Evolutionary conservation across 208 protist species (phyloP).

Genomic region (Perkinsela sp.): DNA sequence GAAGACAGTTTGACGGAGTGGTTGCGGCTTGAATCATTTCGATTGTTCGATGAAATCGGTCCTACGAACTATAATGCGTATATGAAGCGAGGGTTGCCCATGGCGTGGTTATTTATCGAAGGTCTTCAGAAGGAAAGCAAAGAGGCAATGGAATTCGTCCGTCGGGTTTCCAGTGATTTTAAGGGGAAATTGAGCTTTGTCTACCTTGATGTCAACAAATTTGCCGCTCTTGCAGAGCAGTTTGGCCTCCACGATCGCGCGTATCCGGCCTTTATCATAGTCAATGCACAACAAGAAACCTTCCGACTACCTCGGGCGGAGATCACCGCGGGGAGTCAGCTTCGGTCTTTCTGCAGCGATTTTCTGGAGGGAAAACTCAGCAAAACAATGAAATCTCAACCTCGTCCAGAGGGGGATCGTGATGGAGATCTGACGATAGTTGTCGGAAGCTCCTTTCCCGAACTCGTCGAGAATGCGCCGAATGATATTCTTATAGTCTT

Average conservation of each 20-base stretch:
- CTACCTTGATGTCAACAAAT: conserved; percentile 29
- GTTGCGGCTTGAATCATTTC: conserved; percentile 12
- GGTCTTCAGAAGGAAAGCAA: conserved; percentile 6
- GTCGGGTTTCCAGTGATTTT: conserved; percentile 23
- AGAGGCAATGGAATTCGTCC: conserved; percentile 9
- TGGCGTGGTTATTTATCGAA: conserved; percentile 31
- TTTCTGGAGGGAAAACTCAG: conserved; percentile 3
- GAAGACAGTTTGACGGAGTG: conserved; percentile 15
- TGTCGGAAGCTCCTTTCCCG: conserved; percentile 6
- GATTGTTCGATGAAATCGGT: conserved; percentile 29
- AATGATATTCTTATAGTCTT: conserved; percentile 21
- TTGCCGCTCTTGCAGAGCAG: conserved; percentile 16
- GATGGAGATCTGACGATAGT: conserved; percentile 8
- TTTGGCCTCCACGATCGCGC: conserved; percentile 19
- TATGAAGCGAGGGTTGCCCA: conserved; percentile 12
- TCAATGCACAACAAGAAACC: conserved; percentile 10
- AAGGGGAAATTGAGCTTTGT: conserved; percentile 31
- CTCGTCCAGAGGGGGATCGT: conserved; percentile 5
- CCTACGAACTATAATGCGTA: conserved; percentile 25
- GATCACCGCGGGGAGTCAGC: background rate
- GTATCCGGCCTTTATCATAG: conserved; percentile 42
- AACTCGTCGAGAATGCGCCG: conserved; percentile 8
- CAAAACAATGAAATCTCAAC: conserved; percentile 8
- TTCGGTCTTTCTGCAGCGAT: background rate
- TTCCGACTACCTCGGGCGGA: conserved; percentile 1